Evolutionary conservation across 306 rosid species (phyloP).

Genomic region (Elaeagnus macrophylla): DNA sequence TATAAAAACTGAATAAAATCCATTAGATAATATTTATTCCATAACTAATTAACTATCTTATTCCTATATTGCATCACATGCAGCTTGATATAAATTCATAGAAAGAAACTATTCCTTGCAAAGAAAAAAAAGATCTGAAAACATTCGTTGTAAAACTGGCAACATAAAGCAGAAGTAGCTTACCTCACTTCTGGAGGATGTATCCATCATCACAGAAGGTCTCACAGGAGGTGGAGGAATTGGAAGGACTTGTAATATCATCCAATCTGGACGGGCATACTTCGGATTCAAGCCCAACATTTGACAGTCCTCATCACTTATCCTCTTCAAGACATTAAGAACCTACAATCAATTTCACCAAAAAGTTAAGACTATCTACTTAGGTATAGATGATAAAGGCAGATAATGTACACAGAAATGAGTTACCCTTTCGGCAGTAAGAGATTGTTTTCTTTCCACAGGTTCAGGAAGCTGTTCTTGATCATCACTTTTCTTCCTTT

Average conservation of each 20-base stretch:
- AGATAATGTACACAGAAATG: not conserved
- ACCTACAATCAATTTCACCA: constrained; percentile 43
- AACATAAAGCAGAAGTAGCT: constrained; percentile 15
- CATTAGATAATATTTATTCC: too few species aligned
- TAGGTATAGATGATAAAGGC: not conserved
- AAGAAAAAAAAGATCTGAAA: constrained; percentile 1
- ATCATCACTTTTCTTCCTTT: constrained; percentile 87
- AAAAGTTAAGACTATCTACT: constrained; percentile 8
- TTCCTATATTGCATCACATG: too few species aligned
- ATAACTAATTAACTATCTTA: too few species aligned
- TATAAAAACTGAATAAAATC: too few species aligned
- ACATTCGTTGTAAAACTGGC: not conserved
- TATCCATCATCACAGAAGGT: constrained; percentile 99
- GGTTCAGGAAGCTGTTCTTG: constrained; percentile 98
- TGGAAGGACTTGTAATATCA: constrained; percentile 98
- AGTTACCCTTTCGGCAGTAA: constrained; percentile 81
- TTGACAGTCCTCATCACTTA: constrained; percentile 87
- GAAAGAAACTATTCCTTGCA: too few species aligned
- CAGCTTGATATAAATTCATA: too few species aligned
- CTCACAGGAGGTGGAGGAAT: constrained; percentile 99
- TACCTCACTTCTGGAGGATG: constrained; percentile 98
- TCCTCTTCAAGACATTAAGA: constrained; percentile 81
- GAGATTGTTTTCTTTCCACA: constrained; percentile 92
- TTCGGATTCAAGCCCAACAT: constrained; percentile 84
- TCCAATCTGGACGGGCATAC: constrained; percentile 97